Evolutionary conservation across 2,329 filamentous ascomycete species (phyloP), one percentile per base, ranked within the genome.

Genomic region (Penicillium psychrosexuale): DNA sequence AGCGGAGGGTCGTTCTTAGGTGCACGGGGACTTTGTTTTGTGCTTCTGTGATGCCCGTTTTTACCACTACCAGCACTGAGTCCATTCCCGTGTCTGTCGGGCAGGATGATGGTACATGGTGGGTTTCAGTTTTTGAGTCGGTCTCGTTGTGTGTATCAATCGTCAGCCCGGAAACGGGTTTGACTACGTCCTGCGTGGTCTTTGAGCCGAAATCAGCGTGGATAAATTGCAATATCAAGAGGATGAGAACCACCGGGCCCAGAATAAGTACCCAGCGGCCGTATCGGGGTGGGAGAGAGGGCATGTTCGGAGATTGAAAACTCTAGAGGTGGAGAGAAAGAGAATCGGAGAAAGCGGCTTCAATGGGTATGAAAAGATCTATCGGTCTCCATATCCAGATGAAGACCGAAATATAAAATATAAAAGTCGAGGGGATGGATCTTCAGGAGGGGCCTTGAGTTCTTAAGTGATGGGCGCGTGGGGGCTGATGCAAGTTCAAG

Each of bases 31-130:
- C 73, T 66, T 83, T 83, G 34, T 79, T 75, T 50, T 74, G 69
- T 8, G 81, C 75, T 62, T 85, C 82, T 8, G 81, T 82, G 15
- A 82, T 81, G 51, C 82, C 83, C 0, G 83, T 85, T 58, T 81
- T 80, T 43, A 86, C 69, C 5, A 84, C 70, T 13, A 85, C 76
- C 56, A 84, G 77, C 40, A 84, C 67, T 59, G 84, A 75, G 7
- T 81, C 73, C 31, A 79, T 70, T 13, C 74, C 77, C 7, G 75
- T 69, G 3, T 75, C 62, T 13, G 65, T 55, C 13, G 66, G 71
- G 45, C 72, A 75, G 31, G 58, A 36, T 34, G 46, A 31, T 15
- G 59, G 53, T 22, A 58, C 37, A 49, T 51, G 45, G 11, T 42
- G 24, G 33, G 34, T 2, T 24, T 24, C 22, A 2, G 22, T 24